Percentiles rank a stretch among this genome's conserved stretches.
These are phyloP conservation scores for Ceratobasidium sp. DNA, from an alignment of 1,284 basidiomycete species.

Conservation along the genomic window DNA sequence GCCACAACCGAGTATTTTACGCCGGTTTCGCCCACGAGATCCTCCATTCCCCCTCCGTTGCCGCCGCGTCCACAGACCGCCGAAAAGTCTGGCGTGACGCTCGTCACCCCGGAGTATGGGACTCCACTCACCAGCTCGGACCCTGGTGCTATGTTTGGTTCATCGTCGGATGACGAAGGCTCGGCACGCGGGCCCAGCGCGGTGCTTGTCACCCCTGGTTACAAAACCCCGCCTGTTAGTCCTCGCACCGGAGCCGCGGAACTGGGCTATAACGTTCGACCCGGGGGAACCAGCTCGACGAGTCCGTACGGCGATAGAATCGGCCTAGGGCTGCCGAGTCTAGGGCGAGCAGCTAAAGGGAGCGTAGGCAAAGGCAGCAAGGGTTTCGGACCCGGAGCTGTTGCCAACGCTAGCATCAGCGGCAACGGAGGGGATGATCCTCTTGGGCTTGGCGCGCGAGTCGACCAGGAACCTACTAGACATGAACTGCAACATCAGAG, in stretches of 20 bases:
- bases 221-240: constrained; percentile 22
- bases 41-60: constrained; percentile 10
- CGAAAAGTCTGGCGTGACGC: not conserved
- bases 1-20: constrained; percentile 25
- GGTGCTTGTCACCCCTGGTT: not conserved
- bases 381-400: not conserved
- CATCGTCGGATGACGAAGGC: too few relatives aligned
- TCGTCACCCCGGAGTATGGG: not conserved
- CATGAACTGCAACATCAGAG: constrained; percentile 43
- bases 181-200: not conserved
- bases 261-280: constrained; percentile 19
- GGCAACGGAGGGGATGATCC: constrained; percentile 13
- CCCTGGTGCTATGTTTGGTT: not conserved
- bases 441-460: not conserved
- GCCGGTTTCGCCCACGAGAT: constrained; percentile 20
- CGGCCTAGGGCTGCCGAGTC: constrained; percentile 32
- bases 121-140: not conserved
- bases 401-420: not conserved
- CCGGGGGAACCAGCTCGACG: constrained; percentile 3
- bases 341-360: constrained; percentile 18
- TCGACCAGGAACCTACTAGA: not conserved
- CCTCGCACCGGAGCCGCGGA: constrained; percentile 22
- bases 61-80: constrained; percentile 18
- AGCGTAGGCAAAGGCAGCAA: constrained; percentile 10
- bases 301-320: constrained; percentile 26